A percentile compares a stretch with the other conserved stretches of the same genome.
phyloP scores from a whole-genome alignment of 495 filamentous ascomycete species.

The Cryomyces antarcticus region DNA sequence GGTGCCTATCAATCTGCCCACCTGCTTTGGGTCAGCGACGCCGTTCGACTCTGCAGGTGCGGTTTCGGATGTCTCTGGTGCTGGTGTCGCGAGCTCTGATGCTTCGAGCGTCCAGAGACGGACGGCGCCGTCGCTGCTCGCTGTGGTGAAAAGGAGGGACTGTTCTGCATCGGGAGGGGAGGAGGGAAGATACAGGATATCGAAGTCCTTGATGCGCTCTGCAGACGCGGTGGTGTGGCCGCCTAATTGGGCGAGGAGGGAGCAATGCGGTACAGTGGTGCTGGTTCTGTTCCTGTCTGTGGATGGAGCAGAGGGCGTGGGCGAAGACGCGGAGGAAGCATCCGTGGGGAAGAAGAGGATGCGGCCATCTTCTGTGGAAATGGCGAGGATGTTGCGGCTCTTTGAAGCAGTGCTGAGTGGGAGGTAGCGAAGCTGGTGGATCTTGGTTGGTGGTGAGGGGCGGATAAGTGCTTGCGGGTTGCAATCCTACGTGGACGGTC shows the following conservation, averaged over 20 bases:
- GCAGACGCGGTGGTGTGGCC: conserved; percentile 44
- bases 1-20: conserved; percentile 53
- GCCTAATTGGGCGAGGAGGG: conserved; percentile 54
- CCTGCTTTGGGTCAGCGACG: conserved; percentile 21
- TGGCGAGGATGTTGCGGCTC: conserved; percentile 36
- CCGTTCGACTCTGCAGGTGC: conserved; percentile 11
- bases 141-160: conserved; percentile 44
- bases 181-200: conserved; percentile 23
- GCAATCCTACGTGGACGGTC: conserved; percentile 34
- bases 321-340: conserved; percentile 16
- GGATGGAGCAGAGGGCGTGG: conserved; percentile 1
- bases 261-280: conserved; percentile 26
- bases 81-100: background rate
- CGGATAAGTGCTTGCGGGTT: conserved; percentile 51
- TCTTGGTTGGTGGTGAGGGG: conserved; percentile 49
- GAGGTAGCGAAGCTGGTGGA: conserved; percentile 65
- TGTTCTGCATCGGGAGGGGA: conserved; percentile 5
- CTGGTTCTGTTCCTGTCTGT: conserved; percentile 13
- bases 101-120: conserved; percentile 45
- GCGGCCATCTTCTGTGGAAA: conserved; percentile 86
- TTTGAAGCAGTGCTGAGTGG: conserved; percentile 21
- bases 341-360: conserved; percentile 51
- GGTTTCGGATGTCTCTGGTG: conserved; percentile 4
- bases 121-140: conserved; percentile 62
- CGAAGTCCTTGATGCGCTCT: conserved; percentile 77